Base-by-base conservation (phyloP, 2,329 filamentous ascomycete species). In the Cercospora beticola region DNA sequence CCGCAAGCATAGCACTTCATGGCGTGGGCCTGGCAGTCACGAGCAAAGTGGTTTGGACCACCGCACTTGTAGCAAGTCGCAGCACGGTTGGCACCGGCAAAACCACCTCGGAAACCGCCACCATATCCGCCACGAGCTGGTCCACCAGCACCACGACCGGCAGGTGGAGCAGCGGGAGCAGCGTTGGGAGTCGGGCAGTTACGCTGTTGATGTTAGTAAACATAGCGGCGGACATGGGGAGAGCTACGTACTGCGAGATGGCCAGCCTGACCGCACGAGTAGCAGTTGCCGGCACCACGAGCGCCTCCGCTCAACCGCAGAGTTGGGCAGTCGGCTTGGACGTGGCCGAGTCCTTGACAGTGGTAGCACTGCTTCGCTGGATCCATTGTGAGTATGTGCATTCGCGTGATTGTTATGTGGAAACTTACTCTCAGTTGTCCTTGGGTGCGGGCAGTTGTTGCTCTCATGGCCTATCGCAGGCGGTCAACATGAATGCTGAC, bases 1-100 rank as follows among this genome's bases (percentile, higher is more conserved):
- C 94, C 94, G 80, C 94, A 97, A 74, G 94, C 94, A 78, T 97
- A 97, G 87, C 94, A 97, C 85, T 97, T 97, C 93, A 97, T 97
- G 72, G 93, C 92, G 83, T 97, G 93, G 75, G 95, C 94, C 86
- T 98, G 95, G 86, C 95, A 99, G 79, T 99, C 95, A 73, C 95
- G 92, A 73, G 95, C 95, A 79, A 97, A 99, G 84, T 99, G 95
- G 86, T 99, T 99, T 69, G 95, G 95, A 36, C 94, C 88, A 75
- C 88, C 88, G 74, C 88, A 90, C 82, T 90, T 90, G 84, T 90
- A 90, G 84, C 88, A 90, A 67, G 86, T 89, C 26, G 88, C 87
- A 71, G 87, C 83, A 68, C 88, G 86, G 76, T 90, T 88, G 65
- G 88, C 89, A 73, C 89, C 89, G 75, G 86, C 85, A 79, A 90